A percentile compares a stretch with the other conserved stretches of the same genome.
Evolutionary conservation across 495 filamentous ascomycete species (phyloP).

Genomic region (Sabuloglossum arenarium): DNA sequence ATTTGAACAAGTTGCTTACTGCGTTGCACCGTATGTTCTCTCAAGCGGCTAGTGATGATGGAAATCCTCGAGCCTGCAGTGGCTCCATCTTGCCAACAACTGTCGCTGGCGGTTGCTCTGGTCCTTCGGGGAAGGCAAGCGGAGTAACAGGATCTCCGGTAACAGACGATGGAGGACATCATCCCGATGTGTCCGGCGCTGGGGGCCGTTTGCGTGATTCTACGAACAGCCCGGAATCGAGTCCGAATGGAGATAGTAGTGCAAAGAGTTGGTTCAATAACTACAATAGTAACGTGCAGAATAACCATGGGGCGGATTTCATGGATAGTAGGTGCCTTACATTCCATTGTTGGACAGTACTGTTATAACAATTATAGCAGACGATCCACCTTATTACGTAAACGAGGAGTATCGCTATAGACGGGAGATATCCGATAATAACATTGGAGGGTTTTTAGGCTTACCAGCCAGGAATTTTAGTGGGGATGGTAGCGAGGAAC

Average conservation of each 20-base stretch:
- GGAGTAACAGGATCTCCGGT: too few relatives aligned
- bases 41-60: not conserved
- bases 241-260: slow-evolving; percentile 2
- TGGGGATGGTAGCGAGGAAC: slow-evolving; percentile 22
- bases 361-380: slow-evolving; percentile 5
- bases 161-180: too few relatives aligned
- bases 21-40: not conserved
- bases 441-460: not conserved
- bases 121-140: not conserved
- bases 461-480: not conserved
- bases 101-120: not conserved
- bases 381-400: slow-evolving; percentile 33
- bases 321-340: slow-evolving; percentile 7
- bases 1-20: not conserved
- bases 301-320: slow-evolving; percentile 6
- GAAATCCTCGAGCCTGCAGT: not conserved
- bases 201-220: too few relatives aligned
- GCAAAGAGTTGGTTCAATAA: slow-evolving; percentile 15
- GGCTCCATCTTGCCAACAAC: not conserved
- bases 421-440: slow-evolving; percentile 4
- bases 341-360: not conserved
- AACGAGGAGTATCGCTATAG: slow-evolving; percentile 9
- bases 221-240: not conserved
- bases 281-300: slow-evolving; percentile 11
- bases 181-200: too few relatives aligned